Conservation (phyloP, 2,329 filamentous ascomycete species). For the Penicillium janthinellum region DNA sequence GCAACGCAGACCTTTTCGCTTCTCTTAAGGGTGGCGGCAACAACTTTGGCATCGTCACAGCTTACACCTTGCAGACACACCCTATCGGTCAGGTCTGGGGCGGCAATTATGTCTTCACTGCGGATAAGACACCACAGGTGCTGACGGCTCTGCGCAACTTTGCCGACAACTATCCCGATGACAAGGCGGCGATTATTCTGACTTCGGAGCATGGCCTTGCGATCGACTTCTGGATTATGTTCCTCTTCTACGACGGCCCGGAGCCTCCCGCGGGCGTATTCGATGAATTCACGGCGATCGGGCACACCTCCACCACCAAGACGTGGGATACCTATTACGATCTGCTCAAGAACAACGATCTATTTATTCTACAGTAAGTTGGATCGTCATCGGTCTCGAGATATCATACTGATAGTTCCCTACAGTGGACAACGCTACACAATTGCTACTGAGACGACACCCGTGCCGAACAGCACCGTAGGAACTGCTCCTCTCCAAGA, state of each 20-base stretch:
- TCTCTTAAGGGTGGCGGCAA: constrained; percentile 48
- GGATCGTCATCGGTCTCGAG: too few relatives aligned
- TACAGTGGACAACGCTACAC: constrained; percentile 42
- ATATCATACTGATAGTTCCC: background rate
- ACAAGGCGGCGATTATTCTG: constrained; percentile 62
- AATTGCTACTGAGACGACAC: constrained; percentile 44
- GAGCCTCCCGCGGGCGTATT: constrained; percentile 57
- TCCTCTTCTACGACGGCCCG: constrained; percentile 64
- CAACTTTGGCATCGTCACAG: constrained; percentile 50
- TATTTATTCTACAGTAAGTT: constrained; percentile 33
- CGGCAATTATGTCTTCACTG: constrained; percentile 48
- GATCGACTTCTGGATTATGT: constrained; percentile 61
- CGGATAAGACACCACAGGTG: constrained; percentile 39
- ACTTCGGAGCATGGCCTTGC: constrained; percentile 54
- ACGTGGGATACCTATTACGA: constrained; percentile 51
- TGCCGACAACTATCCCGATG: constrained; percentile 55
- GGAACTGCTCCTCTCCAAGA: constrained; percentile 34
- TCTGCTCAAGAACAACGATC: constrained; percentile 49
- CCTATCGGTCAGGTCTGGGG: constrained; percentile 48
- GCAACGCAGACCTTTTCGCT: constrained; percentile 40
- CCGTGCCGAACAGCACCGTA: constrained; percentile 37
- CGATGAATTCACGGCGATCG: constrained; percentile 56
- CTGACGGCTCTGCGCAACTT: constrained; percentile 39
- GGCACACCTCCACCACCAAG: constrained; percentile 50
- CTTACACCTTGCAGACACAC: constrained; percentile 39